Conservation (phyloP, 495 filamentous ascomycete genomes). For the Penicillium turbatum region DNA sequence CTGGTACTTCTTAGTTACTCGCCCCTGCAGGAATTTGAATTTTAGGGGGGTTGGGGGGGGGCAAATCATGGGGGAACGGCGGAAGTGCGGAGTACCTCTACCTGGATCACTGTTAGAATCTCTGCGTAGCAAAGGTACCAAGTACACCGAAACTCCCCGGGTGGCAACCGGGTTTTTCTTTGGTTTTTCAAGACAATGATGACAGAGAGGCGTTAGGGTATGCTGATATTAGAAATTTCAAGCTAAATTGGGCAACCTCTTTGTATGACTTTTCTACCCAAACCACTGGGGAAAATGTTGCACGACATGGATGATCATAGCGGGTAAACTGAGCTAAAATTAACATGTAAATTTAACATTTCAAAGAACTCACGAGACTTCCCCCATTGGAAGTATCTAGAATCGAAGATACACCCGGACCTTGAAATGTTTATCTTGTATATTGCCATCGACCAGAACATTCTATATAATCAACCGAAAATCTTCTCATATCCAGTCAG, state of each 20-base stretch:
- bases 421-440: too few relatives aligned
- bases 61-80: slow-evolving; percentile 18
- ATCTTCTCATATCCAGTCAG: slow-evolving; percentile 61
- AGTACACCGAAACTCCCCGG: slow-evolving; percentile 10
- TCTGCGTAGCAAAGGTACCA: slow-evolving; percentile 14
- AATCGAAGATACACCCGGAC: too few relatives aligned
- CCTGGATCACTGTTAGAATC: background rate
- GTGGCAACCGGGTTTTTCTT: slow-evolving; percentile 14
- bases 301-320: background rate
- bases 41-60: slow-evolving; percentile 17
- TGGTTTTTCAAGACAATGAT: background rate
- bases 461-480: slow-evolving; percentile 34
- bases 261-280: background rate
- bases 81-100: slow-evolving; percentile 21
- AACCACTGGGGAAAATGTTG: background rate
- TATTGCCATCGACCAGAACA: too few relatives aligned
- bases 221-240: background rate
- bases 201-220: background rate
- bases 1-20: background rate
- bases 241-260: background rate
- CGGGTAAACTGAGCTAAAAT: too few relatives aligned
- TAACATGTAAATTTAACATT: too few relatives aligned
- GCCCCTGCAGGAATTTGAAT: slow-evolving; percentile 8
- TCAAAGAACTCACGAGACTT: background rate
- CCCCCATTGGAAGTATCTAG: background rate